Evolutionary conservation across 257 asterid genomes (phyloP), one percentile per base, ranked within the genome.

Genomic region (Thymus mandschuricus): DNA sequence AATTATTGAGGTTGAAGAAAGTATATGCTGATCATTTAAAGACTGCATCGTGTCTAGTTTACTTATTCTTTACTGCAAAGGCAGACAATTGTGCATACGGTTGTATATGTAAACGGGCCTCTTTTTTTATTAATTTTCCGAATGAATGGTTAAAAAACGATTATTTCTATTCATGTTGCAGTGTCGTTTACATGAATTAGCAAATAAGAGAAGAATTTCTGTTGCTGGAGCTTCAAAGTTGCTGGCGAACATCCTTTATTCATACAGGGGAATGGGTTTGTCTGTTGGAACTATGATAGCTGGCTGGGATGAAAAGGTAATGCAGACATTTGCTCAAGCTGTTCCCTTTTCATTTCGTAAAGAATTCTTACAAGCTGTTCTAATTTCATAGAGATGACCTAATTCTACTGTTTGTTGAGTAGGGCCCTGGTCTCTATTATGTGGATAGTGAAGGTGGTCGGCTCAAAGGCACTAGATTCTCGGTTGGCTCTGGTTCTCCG

Each of bases 401-500:
- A 69, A 73, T n/a, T 8, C 58, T 60, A 76, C 43, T 69, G 63
- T 72, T 6, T 74, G 8, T 75, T 75, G 70, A 35, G 59, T 63
- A 94, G 99, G 99, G 99, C 66, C 97, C 97, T 60, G 97, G 95
- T 51, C 92, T 94, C 29, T 89, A 94, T 60, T 91, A 91, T 33
- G 97, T 91, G 65, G 99, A 94, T 79, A 94, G 97, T 74, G 99
- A 94, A 75, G 99, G 99, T 43, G 99, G 97, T 45, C 81, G 97
- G 70, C 96, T 94, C 38, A 94, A 94, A 81, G 99, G 99, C 84
- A 86, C 81, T 65, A 82, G 88, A 79, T 91, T 91, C 84, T 94
- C 99, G 2, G 99, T 94, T 66, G 99, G 99, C 38, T 94, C 99
- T 78, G 99, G 99, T 79, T 91, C 97, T 40, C 98, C 97, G 6